A percentile compares a stretch with the other conserved stretches of the same genome.
These are phyloP conservation scores for Diversispora eburnea DNA, from an alignment of 192 early-diverging fungal genomes.

Conservation along the genomic window DNA sequence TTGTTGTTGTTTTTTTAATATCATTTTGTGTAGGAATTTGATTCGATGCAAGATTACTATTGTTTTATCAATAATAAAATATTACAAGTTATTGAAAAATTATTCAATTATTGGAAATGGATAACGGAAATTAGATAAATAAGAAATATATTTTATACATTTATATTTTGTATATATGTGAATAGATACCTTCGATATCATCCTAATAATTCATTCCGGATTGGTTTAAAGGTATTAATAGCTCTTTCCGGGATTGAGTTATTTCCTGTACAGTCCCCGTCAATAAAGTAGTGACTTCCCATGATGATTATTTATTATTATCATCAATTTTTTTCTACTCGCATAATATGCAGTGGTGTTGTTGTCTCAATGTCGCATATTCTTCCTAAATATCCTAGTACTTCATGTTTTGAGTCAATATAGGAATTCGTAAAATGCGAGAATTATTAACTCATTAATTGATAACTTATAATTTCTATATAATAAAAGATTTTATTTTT, in stretches of 20 bases:
- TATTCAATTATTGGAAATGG: neutral
- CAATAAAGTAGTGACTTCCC: constrained; percentile 16
- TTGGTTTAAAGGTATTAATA: neutral
- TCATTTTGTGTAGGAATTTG: constrained; percentile 11
- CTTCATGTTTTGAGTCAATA: constrained; percentile 21
- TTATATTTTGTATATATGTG: too few species aligned
- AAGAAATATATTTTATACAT: neutral
- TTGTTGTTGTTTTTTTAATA: constrained; percentile 10
- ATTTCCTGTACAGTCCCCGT: constrained; percentile 18
- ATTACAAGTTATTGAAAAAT: neutral
- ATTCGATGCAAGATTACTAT: constrained; percentile 15
- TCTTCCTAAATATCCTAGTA: constrained; percentile 22
- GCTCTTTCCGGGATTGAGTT: neutral
- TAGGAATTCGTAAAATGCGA: constrained; percentile 22
- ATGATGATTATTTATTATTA: neutral
- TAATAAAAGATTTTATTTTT: neutral
- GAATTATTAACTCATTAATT: constrained; percentile 26
- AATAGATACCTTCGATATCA: constrained; percentile 29
- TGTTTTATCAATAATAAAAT: neutral
- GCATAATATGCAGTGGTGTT: constrained; percentile 1
- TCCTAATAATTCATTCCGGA: constrained; percentile 5
- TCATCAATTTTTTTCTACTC: neutral
- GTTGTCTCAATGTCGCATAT: constrained; percentile 3
- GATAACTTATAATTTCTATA: constrained; percentile 12
- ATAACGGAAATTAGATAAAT: too few species aligned